Evolutionary conservation across 2,329 filamentous ascomycete species (phyloP).

Genomic region (Mariannaea elegans): DNA sequence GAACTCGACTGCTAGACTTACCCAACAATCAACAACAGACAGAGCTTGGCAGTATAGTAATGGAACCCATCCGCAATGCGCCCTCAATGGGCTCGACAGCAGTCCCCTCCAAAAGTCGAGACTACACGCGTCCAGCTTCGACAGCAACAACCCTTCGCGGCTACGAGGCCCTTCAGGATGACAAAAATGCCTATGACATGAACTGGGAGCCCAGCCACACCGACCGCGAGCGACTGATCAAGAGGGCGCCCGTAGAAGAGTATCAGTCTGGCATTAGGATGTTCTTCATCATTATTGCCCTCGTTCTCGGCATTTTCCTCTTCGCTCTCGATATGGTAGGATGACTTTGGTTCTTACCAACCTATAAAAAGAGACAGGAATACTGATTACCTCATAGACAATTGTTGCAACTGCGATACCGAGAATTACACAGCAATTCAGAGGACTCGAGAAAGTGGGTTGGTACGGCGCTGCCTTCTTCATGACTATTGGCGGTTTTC

Average conservation of each 20-base stretch:
- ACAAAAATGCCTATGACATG: conserved; percentile 29
- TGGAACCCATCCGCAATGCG: neutral
- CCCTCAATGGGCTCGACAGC: neutral
- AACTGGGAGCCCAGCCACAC: conserved; percentile 18
- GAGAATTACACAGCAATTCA: conserved; percentile 62
- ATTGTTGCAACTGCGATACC: conserved; percentile 66
- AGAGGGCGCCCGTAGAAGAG: conserved; percentile 37
- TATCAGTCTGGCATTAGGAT: conserved; percentile 52
- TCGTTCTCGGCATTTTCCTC: conserved; percentile 58
- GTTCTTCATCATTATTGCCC: conserved; percentile 55
- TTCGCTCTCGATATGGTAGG: conserved; percentile 56
- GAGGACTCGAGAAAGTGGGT: conserved; percentile 60
- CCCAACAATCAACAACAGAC: neutral
- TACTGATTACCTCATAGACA: conserved; percentile 46
- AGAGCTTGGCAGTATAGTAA: neutral
- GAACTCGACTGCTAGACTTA: neutral
- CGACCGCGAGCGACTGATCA: conserved; percentile 17
- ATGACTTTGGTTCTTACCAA: too few species aligned
- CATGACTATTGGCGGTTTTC: conserved; percentile 55
- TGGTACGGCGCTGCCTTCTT: conserved; percentile 69
- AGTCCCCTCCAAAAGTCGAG: too few species aligned
- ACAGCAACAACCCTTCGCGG: conserved; percentile 39
- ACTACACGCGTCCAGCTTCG: conserved; percentile 31
- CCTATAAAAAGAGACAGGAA: neutral
- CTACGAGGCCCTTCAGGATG: conserved; percentile 36